A percentile compares a stretch with the other conserved stretches of the same genome.
Evolutionary conservation across 2,329 filamentous ascomycete species (phyloP).

Genomic region (Epicoccum sorghinum): DNA sequence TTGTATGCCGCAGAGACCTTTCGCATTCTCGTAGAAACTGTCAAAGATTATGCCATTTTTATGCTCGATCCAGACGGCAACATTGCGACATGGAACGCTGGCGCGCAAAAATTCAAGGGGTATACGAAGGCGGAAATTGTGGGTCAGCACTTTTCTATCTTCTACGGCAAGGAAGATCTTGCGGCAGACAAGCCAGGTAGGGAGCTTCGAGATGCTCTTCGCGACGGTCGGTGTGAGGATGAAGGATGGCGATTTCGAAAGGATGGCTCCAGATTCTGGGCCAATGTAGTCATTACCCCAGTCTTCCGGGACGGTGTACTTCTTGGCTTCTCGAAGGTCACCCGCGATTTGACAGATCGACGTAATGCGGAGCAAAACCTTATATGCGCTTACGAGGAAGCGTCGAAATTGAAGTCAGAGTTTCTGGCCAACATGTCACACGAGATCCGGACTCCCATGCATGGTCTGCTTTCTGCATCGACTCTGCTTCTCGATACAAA

Average conservation of each 20-base stretch:
- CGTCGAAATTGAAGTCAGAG: slow-evolving; percentile 66
- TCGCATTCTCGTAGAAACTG: slow-evolving; percentile 65
- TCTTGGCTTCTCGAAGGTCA: slow-evolving; percentile 65
- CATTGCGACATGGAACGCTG: slow-evolving; percentile 64
- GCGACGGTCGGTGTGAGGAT: slow-evolving; percentile 63
- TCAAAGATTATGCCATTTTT: slow-evolving; percentile 69
- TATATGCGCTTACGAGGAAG: slow-evolving; percentile 65
- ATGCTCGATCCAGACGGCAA: slow-evolving; percentile 63
- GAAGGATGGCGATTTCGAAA: slow-evolving; percentile 66
- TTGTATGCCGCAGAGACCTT: slow-evolving; percentile 61
- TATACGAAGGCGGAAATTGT: slow-evolving; percentile 62
- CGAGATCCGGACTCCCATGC: slow-evolving; percentile 69
- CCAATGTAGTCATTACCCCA: slow-evolving; percentile 65
- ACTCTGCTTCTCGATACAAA: slow-evolving; percentile 62
- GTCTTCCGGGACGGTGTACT: slow-evolving; percentile 60
- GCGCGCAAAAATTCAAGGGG: slow-evolving; percentile 62
- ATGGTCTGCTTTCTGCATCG: slow-evolving; percentile 65
- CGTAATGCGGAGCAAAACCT: slow-evolving; percentile 61
- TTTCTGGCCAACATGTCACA: slow-evolving; percentile 70
- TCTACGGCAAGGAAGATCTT: slow-evolving; percentile 61
- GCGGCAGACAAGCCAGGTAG: slow-evolving; percentile 56
- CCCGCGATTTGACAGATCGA: slow-evolving; percentile 63
- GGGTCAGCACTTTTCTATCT: slow-evolving; percentile 63
- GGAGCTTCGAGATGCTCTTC: slow-evolving; percentile 60
- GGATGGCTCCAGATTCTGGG: slow-evolving; percentile 65